Conservation (phyloP, 2,329 filamentous ascomycete genomes). For the Leptoxyphium fumago region DNA sequence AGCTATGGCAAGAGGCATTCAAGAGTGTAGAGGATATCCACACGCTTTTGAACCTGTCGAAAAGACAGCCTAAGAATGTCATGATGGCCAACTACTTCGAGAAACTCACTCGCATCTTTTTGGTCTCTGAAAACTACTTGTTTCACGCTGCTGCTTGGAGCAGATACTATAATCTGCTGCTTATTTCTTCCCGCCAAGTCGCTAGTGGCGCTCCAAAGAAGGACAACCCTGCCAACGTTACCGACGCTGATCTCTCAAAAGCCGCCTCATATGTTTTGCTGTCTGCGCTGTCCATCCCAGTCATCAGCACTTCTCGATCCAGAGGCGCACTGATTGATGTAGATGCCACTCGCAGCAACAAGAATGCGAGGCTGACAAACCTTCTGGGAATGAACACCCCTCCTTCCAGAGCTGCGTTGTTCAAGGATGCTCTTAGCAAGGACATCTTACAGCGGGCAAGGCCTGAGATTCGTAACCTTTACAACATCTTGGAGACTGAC, state of each 20-base stretch:
- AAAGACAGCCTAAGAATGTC: constrained; percentile 92
- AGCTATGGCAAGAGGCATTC: constrained; percentile 99
- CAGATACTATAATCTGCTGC: constrained; percentile 90
- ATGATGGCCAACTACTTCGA: constrained; percentile 99
- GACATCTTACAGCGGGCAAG: constrained; percentile 81
- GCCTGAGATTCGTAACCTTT: constrained; percentile 89
- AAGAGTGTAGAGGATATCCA: constrained; percentile 98
- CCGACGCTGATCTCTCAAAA: constrained; percentile 81
- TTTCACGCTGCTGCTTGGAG: constrained; percentile 98
- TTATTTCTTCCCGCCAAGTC: constrained; percentile 72
- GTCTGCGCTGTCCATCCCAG: constrained; percentile 90
- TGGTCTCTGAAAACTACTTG: constrained; percentile 97
- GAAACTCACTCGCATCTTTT: constrained; percentile 95
- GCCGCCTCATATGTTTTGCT: constrained; percentile 91
- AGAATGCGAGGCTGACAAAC: constrained; percentile 94
- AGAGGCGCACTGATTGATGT: constrained; percentile 92
- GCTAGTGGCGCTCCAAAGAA: constrained; percentile 78
- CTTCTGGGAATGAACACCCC: constrained; percentile 83
- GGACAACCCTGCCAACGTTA: constrained; percentile 72
- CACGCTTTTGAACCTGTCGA: constrained; percentile 91
- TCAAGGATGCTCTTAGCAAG: constrained; percentile 93
- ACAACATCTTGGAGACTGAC: constrained; percentile 97
- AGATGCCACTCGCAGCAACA: constrained; percentile 94
- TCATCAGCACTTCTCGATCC: constrained; percentile 96
- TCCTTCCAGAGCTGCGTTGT: constrained; percentile 76